phyloP scores from a whole-genome alignment of 2,329 filamentous ascomycete genomes.

The Juglanconis juglandina region DNA sequence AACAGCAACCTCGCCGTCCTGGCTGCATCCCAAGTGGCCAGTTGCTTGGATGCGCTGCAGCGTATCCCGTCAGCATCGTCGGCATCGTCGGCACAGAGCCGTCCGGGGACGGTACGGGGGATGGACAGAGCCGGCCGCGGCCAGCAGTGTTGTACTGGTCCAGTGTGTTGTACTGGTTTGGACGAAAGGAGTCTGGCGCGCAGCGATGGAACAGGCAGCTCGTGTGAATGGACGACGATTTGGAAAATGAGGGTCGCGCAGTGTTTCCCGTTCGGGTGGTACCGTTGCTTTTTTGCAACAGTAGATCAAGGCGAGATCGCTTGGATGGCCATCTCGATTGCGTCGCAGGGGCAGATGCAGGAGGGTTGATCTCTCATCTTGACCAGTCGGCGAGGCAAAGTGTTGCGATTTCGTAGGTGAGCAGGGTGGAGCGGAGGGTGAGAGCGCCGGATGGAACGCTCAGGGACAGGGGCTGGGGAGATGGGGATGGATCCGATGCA shows the following conservation, averaged over 20 bases:
- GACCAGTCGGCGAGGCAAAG: conserved; percentile 16
- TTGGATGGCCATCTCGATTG: conserved; percentile 16
- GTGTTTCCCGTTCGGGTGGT: neutral
- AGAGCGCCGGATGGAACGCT: neutral
- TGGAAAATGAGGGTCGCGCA: neutral
- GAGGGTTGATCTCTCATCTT: conserved; percentile 18
- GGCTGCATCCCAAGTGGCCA: too few relatives aligned
- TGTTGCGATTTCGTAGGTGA: conserved; percentile 22
- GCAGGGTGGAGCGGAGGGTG: neutral
- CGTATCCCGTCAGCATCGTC: too few relatives aligned
- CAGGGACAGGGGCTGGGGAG: conserved; percentile 7
- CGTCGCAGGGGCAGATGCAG: conserved; percentile 13
- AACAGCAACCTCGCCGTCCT: too few relatives aligned
- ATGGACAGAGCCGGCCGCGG: too few relatives aligned
- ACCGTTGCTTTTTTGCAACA: neutral
- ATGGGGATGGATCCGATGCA: conserved; percentile 18
- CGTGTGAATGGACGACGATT: neutral
- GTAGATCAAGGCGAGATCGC: conserved; percentile 5
- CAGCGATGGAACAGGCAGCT: neutral
- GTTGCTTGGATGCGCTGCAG: too few relatives aligned
- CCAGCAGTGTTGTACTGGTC: neutral
- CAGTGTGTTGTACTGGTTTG: neutral
- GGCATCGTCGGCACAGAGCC: too few relatives aligned
- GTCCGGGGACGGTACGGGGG: too few relatives aligned
- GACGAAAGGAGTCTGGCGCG: neutral